Evolutionary conservation across 495 filamentous ascomycete genomes (phyloP).

Genomic region (Margaritispora aquatica): DNA sequence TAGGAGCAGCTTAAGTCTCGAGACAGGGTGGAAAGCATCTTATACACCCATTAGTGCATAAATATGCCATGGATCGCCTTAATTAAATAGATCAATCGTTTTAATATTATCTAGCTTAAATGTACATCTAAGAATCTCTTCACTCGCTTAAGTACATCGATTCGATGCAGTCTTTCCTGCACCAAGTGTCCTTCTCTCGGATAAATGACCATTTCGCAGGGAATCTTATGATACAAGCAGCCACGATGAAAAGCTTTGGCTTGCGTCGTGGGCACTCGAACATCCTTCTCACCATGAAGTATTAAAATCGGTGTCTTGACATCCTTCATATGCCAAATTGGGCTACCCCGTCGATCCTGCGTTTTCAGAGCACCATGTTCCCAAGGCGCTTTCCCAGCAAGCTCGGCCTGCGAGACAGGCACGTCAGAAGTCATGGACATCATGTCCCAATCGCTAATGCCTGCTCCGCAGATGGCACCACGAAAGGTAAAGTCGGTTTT

Average conservation of each 20-base stretch:
- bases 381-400: conserved; percentile 4
- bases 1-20: too few species aligned
- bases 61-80: too few species aligned
- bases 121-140: not conserved
- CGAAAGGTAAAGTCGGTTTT: not conserved
- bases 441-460: conserved; percentile 3
- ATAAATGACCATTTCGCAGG: conserved; percentile 2
- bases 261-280: not conserved
- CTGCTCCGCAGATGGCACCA: conserved; percentile 1
- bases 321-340: conserved; percentile 7
- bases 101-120: not conserved
- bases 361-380: not conserved
- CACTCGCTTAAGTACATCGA: not conserved
- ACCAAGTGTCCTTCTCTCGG: conserved; percentile 2
- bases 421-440: conserved; percentile 1
- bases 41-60: too few species aligned
- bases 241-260: not conserved
- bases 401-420: not conserved
- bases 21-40: too few species aligned
- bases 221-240: not conserved
- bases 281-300: conserved; percentile 10
- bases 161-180: not conserved
- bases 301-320: conserved; percentile 6
- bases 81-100: too few species aligned
- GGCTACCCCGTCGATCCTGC: not conserved